Evolutionary conservation across 352 stramenopile species (phyloP).

Genomic region (Pseudoperonospora humuli): DNA sequence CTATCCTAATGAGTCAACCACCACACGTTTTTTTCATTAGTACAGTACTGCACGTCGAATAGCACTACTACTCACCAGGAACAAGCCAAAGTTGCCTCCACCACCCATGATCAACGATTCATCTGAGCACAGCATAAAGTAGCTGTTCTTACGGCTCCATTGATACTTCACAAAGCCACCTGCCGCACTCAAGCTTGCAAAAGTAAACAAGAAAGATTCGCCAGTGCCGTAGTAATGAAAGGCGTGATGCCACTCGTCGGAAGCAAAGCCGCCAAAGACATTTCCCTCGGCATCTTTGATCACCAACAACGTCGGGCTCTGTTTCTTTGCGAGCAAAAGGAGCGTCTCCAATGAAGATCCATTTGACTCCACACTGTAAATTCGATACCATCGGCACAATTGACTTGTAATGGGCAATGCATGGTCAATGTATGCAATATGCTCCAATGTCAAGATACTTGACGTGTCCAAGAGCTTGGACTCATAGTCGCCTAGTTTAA

Average conservation of each 20-base stretch:
- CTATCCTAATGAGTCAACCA: conserved; percentile 47
- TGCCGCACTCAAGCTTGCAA: conserved; percentile 32
- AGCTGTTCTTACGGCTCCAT: conserved; percentile 87
- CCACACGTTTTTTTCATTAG: conserved; percentile 1
- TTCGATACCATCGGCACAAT: conserved; percentile 70
- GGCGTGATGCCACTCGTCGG: conserved; percentile 68
- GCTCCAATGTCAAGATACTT: conserved; percentile 59
- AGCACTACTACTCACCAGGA: conserved; percentile 48
- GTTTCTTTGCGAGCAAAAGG: conserved; percentile 53
- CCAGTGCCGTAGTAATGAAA: conserved; percentile 86
- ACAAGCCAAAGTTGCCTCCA: conserved; percentile 84
- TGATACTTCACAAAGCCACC: conserved; percentile 65
- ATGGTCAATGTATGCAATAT: conserved; percentile 65
- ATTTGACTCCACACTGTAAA: conserved; percentile 73
- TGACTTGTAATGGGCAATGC: conserved; percentile 69
- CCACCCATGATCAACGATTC: conserved; percentile 88
- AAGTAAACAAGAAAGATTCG: conserved; percentile 86
- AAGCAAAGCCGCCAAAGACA: conserved; percentile 79
- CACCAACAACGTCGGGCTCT: conserved; percentile 73
- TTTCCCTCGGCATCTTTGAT: conserved; percentile 68
- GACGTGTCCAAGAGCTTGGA: conserved; percentile 69
- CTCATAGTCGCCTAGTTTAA: conserved; percentile 55
- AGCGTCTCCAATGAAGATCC: conserved; percentile 74
- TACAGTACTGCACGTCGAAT: not conserved
- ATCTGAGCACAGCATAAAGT: conserved; percentile 88